Evolutionary conservation across 441 rosid genomes (phyloP), one percentile per base, ranked within the genome.

Genomic region (Iberis amara): DNA sequence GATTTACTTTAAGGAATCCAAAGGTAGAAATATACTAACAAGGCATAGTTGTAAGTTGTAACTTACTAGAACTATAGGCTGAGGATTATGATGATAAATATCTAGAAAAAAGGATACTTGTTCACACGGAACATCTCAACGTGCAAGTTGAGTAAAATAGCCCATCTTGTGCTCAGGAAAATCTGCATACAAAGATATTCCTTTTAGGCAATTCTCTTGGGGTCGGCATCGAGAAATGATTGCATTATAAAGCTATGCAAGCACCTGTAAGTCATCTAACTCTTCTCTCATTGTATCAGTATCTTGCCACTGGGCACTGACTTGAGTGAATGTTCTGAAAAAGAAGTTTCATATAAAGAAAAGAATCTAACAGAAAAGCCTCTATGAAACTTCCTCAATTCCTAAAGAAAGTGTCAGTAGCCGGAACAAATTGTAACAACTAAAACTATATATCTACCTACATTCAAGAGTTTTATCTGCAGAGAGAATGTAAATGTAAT

Each of bases 81-180:
- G 36, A 3, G 21, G 57, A 39, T 9, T 9, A 33, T 44, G 48
- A 56, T 31, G 21, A 64, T 55, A 68, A 48, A 61, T 21, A 21
- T 27, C 28, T 54, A 52, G 47, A 32, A 42, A 81, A 32, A 42
- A 81, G 96, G 99, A 94, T 94, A 94, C 99, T 89, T 94, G 83
- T 94, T 94, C 60, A 94, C 95, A 24, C 99, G 95, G 66, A 94
- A 94, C 99, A 94, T 89, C 75, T 94, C 99, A 33, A 78, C 95
- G 18, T 89, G 96, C 78, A 94, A 78, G 73, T 94, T 94, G 75
- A 86, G 78, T 68, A 94, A 72, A 75, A 94, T 94, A 56, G 97
- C 97, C 97, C 97, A 89, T 70, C 99, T 79, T 32, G 99, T 89
- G 86, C 97, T 86, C 55, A 94, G 74, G 79, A 94, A 94, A 66